Base-by-base conservation (phyloP, 2,329 filamentous ascomycete genomes). In the Aspergillus neoniger region DNA sequence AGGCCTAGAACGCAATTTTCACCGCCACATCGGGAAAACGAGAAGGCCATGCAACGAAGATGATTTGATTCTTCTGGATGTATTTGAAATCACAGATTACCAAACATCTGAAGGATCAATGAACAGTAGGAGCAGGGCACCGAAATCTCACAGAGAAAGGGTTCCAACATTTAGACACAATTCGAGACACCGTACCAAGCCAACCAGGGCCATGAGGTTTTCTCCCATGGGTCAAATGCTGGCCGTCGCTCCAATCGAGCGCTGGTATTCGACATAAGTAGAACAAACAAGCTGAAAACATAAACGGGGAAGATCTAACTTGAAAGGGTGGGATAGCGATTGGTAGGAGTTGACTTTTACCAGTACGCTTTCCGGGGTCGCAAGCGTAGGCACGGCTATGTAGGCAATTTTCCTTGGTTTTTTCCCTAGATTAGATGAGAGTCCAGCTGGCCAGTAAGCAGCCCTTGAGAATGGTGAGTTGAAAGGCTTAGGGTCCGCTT, bases 151-250 rank as follows among this genome's bases (percentile, higher is more conserved):
- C 62, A 65, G 57, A 67, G 58, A 62, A 51, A 39, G 59, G 59
- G 58, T 62, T 62, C 67, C 67, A 70, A 69, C 68, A 68, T 60
- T 62, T 55, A 61, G 67, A 67, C 65, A 64, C 65, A 67, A 65
- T 64, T 58, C 28, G 65, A 68, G 60, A 64, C 61, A 67, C 61
- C 68, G 63, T 63, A 64, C 63, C 65, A 67, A 66, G 70, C 69
- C 65, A 60, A 58, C 60, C 67, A 65, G 65, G 62, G 64, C 64
- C 49, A 63, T 61, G 67, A 63, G 59, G 57, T 52, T 56, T 64
- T 59, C 61, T 67, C 61, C 58, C 39, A 53, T 63, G 51, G 54
- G 55, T 67, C 58, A 57, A 63, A 61, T 61, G 60, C 55, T 52
- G 60, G 62, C 60, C 63, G 60, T 57, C 39, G 63, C 65, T 65